Evolutionary conservation across 2,329 filamentous ascomycete species (phyloP), one percentile per base, ranked within the genome.

Genomic region (Aspergillus sp.): DNA sequence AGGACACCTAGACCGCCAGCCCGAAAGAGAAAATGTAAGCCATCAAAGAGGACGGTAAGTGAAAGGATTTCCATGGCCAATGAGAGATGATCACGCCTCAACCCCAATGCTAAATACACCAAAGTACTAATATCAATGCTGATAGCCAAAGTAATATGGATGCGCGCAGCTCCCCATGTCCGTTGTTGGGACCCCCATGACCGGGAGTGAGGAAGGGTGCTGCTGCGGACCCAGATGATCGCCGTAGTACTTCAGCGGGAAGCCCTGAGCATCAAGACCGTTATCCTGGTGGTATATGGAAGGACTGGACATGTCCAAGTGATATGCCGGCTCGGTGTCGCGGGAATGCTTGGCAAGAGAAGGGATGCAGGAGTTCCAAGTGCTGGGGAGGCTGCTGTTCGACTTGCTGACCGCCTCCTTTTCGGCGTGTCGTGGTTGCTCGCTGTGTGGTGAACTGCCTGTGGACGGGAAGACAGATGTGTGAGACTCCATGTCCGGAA

Each of bases 61-160:
- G 14, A 9, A 42, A 42, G 40, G 1, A 40, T 42, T 7, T 29
- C 25, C 25, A 19, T 19, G 11, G 11, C 16, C 40, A 5, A 5
- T 20, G 7, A 3, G 25, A 29, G 11, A 29, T 13, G 7, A 19
- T n/a, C 40, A 42, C 40, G 40, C 40, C 40, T 13, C 40, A 42
- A 42, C n/a, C 40, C 40, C 40, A 25, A 45, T 21, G 42, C 42
- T 45, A 17, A 29, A 16, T 45, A 25, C 29, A 25, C 42, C 11
- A 19, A 19, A 42, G 14, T 4, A 17, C n/a, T n/a, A 16, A n/a
- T 38, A 38, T 19, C 10, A 42, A 42, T 19, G 11, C 38, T 60
- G 66, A 45, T 62, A 64, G 17, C 59, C 56, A 49, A 65, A 68
- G 51, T 66, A 67, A 40, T 66, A 68, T 4, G 65, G 66, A 17